phyloP scores from a whole-genome alignment of 495 filamentous ascomycete species.

The Patellaria atrata region DNA sequence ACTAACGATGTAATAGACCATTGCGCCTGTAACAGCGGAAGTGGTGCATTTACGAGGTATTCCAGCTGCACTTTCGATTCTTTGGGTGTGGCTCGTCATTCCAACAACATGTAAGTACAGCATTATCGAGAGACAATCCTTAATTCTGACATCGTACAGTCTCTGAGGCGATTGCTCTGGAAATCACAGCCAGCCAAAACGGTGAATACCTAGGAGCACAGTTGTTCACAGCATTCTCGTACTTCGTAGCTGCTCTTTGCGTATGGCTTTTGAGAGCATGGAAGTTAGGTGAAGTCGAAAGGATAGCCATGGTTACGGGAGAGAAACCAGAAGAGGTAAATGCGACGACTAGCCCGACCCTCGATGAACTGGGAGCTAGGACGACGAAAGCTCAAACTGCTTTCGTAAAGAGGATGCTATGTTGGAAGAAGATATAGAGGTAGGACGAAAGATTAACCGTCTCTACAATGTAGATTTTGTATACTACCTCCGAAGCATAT shows the following conservation, averaged over 20 bases:
- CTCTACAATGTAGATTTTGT: too few species aligned
- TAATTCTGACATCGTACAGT: slow-evolving; percentile 25
- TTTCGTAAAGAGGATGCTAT: slow-evolving; percentile 17
- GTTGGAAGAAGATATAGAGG: slow-evolving; percentile 15
- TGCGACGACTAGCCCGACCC: slow-evolving; percentile 1
- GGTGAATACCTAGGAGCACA: slow-evolving; percentile 46
- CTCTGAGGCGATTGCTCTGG: slow-evolving; percentile 60
- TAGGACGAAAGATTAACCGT: too few species aligned
- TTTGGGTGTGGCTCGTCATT: slow-evolving; percentile 58
- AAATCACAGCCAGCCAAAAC: slow-evolving; percentile 37
- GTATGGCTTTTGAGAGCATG: slow-evolving; percentile 41
- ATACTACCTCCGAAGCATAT: too few species aligned
- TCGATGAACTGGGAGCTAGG: background rate
- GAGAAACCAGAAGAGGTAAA: background rate
- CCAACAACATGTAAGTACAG: slow-evolving; percentile 45
- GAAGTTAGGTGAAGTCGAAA: slow-evolving; percentile 44
- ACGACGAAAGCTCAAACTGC: background rate
- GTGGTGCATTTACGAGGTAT: slow-evolving; percentile 60
- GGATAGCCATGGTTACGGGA: slow-evolving; percentile 3
- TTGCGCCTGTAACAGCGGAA: slow-evolving; percentile 62
- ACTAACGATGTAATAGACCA: slow-evolving; percentile 21
- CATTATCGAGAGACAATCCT: background rate
- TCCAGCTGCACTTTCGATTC: slow-evolving; percentile 58
- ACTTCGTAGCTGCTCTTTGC: slow-evolving; percentile 42
- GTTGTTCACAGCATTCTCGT: slow-evolving; percentile 52